Evolutionary conservation across 495 filamentous ascomycete species (phyloP).

Genomic region (Sordaria brevicollis): DNA sequence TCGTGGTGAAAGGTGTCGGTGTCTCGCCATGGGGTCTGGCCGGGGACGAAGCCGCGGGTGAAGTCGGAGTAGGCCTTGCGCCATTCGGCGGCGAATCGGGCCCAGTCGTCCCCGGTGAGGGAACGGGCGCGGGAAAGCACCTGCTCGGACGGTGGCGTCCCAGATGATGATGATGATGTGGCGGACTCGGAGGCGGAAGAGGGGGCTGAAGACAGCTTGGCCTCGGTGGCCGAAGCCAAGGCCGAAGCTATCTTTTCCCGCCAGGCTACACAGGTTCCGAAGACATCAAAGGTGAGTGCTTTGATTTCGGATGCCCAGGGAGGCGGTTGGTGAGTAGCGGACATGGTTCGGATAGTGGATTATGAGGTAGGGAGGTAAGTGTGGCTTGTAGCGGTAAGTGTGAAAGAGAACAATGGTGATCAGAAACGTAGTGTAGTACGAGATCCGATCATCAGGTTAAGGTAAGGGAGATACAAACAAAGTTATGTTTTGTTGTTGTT

Average conservation of each 20-base stretch:
- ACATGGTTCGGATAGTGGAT: not conserved
- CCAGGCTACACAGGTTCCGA: slow-evolving; percentile 74
- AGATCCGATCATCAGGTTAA: not conserved
- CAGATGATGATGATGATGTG: slow-evolving; percentile 13
- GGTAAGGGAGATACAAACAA: not conserved
- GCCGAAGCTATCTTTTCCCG: slow-evolving; percentile 47
- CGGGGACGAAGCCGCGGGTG: slow-evolving; percentile 43
- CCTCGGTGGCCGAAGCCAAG: slow-evolving; percentile 37
- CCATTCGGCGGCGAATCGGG: slow-evolving; percentile 56
- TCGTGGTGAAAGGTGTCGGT: slow-evolving; percentile 61
- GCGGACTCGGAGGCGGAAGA: slow-evolving; percentile 29
- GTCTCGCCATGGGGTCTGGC: slow-evolving; percentile 33
- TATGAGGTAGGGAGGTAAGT: not conserved
- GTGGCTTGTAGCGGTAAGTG: not conserved
- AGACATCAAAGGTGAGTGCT: slow-evolving; percentile 50
- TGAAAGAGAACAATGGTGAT: not conserved
- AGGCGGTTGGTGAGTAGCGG: not conserved
- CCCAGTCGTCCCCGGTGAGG: slow-evolving; percentile 50
- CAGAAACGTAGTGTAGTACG: not conserved
- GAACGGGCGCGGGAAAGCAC: slow-evolving; percentile 26
- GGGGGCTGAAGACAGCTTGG: slow-evolving; percentile 25
- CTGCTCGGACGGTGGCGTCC: not conserved
- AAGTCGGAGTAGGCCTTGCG: slow-evolving; percentile 51
- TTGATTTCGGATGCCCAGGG: slow-evolving; percentile 17
- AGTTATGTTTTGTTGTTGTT: not conserved